These are phyloP conservation scores for Exophiala alcalophila DNA, from an alignment of 2,329 filamentous ascomycete genomes.

Conservation along the genomic window DNA sequence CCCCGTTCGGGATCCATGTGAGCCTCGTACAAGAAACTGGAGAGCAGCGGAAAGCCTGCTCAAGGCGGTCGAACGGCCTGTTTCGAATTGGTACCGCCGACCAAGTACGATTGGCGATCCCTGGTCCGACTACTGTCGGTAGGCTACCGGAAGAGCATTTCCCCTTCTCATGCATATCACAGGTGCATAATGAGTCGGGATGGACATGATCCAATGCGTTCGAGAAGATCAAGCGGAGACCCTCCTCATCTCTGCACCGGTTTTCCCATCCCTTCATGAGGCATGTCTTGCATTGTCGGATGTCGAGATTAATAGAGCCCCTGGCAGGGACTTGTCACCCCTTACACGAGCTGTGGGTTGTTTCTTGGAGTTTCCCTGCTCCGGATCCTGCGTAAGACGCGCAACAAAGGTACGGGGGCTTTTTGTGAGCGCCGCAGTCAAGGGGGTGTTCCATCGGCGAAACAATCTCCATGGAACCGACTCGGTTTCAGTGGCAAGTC, in stretches of 20 bases:
- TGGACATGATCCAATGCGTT: slow-evolving; percentile 4
- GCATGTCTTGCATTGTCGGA: slow-evolving; percentile 18
- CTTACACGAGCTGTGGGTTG: slow-evolving; percentile 10
- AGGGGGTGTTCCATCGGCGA: too few relatives aligned
- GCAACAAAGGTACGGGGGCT: too few relatives aligned
- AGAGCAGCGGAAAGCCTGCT: slow-evolving; percentile 4
- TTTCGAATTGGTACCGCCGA: slow-evolving; percentile 14
- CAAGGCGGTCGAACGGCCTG: slow-evolving; percentile 5
- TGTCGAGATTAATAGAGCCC: background rate
- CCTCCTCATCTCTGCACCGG: too few relatives aligned
- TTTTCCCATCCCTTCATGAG: too few relatives aligned
- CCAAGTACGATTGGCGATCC: slow-evolving; percentile 11
- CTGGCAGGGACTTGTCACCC: slow-evolving; percentile 2
- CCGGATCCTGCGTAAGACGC: slow-evolving; percentile 1
- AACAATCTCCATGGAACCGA: too few relatives aligned
- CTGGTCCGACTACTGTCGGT: slow-evolving; percentile 16
- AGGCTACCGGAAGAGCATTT: slow-evolving; percentile 11
- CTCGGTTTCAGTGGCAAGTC: background rate
- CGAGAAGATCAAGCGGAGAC: too few relatives aligned
- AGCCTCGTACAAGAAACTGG: slow-evolving; percentile 5
- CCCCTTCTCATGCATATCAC: slow-evolving; percentile 25
- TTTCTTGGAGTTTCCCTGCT: background rate
- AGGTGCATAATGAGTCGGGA: slow-evolving; percentile 15
- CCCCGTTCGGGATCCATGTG: slow-evolving; percentile 14
- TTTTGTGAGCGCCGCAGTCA: too few relatives aligned